phyloP scores from a whole-genome alignment of 2,329 filamentous ascomycete species.

The Blastomyces parvus region DNA sequence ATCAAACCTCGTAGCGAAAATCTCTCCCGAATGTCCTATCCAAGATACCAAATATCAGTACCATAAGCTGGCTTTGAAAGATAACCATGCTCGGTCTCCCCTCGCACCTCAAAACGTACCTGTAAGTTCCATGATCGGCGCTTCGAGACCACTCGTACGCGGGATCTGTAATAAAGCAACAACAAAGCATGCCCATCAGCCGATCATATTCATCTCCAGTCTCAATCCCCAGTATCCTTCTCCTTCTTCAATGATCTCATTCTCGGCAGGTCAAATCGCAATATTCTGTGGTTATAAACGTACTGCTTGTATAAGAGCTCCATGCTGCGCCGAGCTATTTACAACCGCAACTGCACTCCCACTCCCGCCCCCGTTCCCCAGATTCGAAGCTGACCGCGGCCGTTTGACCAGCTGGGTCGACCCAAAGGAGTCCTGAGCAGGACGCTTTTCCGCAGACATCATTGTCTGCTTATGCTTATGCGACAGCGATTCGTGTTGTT shows the following conservation, averaged over 20 bases:
- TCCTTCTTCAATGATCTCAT: too few species aligned
- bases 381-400: conserved; percentile 60
- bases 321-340: conserved; percentile 49
- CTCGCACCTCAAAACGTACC: conserved; percentile 43
- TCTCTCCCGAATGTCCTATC: conserved; percentile 61
- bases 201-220: not conserved
- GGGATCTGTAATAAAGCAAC: conserved; percentile 47
- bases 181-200: not conserved
- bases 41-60: conserved; percentile 1
- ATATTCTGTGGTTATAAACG: conserved; percentile 20
- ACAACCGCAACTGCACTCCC: conserved; percentile 48
- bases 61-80: not conserved
- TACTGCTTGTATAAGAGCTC: conserved; percentile 58
- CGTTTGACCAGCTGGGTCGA: conserved; percentile 75
- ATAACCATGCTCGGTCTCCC: not conserved
- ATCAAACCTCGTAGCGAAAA: conserved; percentile 86
- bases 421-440: conserved; percentile 73
- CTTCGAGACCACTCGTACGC: conserved; percentile 72
- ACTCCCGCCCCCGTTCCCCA: conserved; percentile 23
- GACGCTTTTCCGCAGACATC: conserved; percentile 89
- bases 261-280: too few species aligned
- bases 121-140: conserved; percentile 87
- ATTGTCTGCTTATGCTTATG: conserved; percentile 17
- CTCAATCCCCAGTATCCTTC: not conserved
- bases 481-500: not conserved